These are phyloP conservation scores for Phytophthora macrochlamydospora DNA, from an alignment of 352 stramenopile genomes.

Conservation along the genomic window DNA sequence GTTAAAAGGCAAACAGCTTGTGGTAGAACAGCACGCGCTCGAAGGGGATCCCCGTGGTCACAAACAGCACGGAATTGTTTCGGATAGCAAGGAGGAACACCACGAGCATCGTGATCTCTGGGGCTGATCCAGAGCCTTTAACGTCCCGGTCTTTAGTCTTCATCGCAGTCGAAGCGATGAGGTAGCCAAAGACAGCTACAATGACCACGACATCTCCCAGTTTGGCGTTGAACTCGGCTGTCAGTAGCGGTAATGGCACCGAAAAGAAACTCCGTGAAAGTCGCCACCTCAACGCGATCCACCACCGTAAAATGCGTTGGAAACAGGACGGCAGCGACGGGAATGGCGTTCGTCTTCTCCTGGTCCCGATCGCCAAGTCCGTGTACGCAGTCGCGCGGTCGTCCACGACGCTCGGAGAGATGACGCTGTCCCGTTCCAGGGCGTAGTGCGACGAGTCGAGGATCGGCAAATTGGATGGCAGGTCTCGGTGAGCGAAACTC, in stretches of 20 bases:
- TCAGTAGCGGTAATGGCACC: conserved; percentile 19
- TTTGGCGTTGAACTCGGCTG: conserved; percentile 24
- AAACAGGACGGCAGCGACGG: conserved; percentile 8
- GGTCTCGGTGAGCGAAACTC: conserved; percentile 6
- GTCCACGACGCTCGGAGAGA: conserved; percentile 7
- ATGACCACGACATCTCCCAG: conserved; percentile 32
- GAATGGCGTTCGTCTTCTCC: conserved; percentile 11
- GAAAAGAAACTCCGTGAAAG: conserved; percentile 21
- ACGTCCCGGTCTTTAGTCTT: conserved; percentile 3
- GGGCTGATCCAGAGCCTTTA: conserved; percentile 14
- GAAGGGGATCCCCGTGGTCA: conserved; percentile 37
- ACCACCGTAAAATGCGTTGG: conserved; percentile 12
- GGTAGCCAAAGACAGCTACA: conserved; percentile 7
- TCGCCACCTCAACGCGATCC: conserved; percentile 18
- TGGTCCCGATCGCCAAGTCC: conserved; percentile 8
- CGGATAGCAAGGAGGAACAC: conserved; percentile 40
- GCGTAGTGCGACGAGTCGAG: conserved; percentile 14
- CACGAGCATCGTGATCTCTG: conserved; percentile 29
- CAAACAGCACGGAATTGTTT: conserved; percentile 47
- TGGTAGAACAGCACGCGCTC: conserved; percentile 49
- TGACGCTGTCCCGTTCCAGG: conserved; percentile 9
- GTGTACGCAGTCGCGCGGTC: conserved; percentile 12
- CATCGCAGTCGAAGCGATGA: conserved; percentile 7
- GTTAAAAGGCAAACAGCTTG: conserved; percentile 37
- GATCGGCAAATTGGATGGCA: conserved; percentile 12